Base-by-base conservation (phyloP, 1,139 yeast species). In the Yamadazyma sp. region DNA sequence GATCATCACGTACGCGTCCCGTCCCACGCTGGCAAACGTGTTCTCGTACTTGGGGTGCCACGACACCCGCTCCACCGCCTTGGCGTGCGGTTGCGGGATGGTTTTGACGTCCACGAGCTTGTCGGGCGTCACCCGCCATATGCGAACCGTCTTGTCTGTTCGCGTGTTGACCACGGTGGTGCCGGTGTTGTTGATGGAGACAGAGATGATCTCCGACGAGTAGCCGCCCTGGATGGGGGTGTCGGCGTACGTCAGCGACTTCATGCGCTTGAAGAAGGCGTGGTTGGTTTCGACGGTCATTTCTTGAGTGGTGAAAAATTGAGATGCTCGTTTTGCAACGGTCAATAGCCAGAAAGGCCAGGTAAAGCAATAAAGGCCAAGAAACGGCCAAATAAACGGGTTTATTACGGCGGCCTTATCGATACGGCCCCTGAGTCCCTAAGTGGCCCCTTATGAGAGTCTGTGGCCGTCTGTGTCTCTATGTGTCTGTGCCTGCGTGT, bases 21-120 rank as follows among this genome's bases (percentile, higher is more conserved):
- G 61, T 1, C 83, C 81, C 12, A 78, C 83, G 2, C 86, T 72
- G 1, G 80, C 86, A 44, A 86, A 66, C 18, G 73, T 61, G 32
- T 63, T 66, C 17, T 76, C 77, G 34, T 73, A 67, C 12, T 54
- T 54, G 0, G 89, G 86, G 42, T 79, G 72, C 89, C 92, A 86
- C 1, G 78, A 57, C 2, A 85, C 49, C 12, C 73, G 56, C 34
- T 74, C 76, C 2, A 79, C 77, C 2, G 77, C 61, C 42, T 64
- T 65, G 2, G 61, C 63, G 44, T 77, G 82, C 1, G 80, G 67
- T 26, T 62, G 60, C 17, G 66, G 75, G 2, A 76, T 66, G 2
- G 65, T 58, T 14, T 67, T 58, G 0, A 74, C 66, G 5, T 66
- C 67, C 3, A 54, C 42, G 18, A 64, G 48, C 16, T 58, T 46